Evolutionary conservation across 176 grass and related monocot genomes (phyloP), one percentile per base, ranked within the genome.

Genomic region (Oryza nivara): DNA sequence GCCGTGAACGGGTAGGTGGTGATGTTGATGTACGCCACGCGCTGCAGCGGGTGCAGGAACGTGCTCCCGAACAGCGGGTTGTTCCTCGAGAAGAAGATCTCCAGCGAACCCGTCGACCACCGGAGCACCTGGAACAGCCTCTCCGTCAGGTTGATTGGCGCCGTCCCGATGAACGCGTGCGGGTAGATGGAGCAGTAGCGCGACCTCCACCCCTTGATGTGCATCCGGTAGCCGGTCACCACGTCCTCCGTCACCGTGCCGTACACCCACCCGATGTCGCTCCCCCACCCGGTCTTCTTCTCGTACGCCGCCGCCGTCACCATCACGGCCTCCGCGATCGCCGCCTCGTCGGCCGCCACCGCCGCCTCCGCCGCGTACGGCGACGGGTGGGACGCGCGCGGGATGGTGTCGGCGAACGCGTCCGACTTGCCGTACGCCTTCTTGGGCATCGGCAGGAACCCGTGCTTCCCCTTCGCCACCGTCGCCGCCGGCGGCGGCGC

Each of bases 71-170:
- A 84, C 3, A 98, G 64, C 28, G 96, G 93, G 85, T 98, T 98
- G 80, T 89, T 98, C 81, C 71, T 47, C 28, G 93, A 95, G 89
- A 98, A 98, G 93, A 98, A 98, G 84, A 98, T 93, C 89, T 98
- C 96, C 1, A 98, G 91, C 2, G 96, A 95, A 0, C 96, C 96
- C 13, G 89, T 92, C 0, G 91, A 94, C 92, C 96, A 95, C 4
- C 92, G 85, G 28, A 94, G 96, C 71, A 98, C 91, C 89, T 80
- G 90, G 92, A 56, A 91, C 14, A 94, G 90, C 44, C 92, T 80
- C 78, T 94, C 92, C 6, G 92, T 94, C 0, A 94, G 82, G 90
- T 94, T 94, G 79, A 94, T 94, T 6, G 92, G 92, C 1, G 92
- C 92, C 11, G 92, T 94, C 30, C 92, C 92, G 90, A 91, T 91